Base-by-base conservation (phyloP, 305 asterid genomes). In the Fraxinus baroniana region DNA sequence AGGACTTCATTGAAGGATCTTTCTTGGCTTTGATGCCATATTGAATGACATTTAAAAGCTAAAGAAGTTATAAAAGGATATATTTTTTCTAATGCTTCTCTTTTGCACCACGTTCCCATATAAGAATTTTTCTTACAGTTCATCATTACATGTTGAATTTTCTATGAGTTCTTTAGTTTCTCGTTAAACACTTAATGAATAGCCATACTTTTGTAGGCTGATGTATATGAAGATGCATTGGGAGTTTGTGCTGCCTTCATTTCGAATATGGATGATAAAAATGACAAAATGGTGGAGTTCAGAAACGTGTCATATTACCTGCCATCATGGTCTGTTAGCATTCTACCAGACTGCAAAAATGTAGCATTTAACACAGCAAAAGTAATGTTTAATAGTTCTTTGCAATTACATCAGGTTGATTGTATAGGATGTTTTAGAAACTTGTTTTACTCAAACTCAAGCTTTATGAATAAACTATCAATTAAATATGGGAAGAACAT, bases 241-340 rank as follows among this genome's bases (percentile, higher is more conserved):
- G 97, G 97, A 78, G 86, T 84, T 87, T 95, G 98, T 84, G 89
- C 94, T 80, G 97, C 98, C 84, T 92, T 93, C 83, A 91, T 93
- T 78, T 85, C 98, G 39, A 95, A 95, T 88, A 87, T 85, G 90
- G 98, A 93, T 88, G 95, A 91, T 78, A 92, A 86, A 90, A 87
- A 88, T 87, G 97, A 88, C 78, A 89, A 82, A 80, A 84, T 81
- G 73, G 94, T 92, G n/a, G 84, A 84, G 85, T 95, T 95, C 82
- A 92, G 91, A 55, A 93, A 94, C 86, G 81, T 86, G 81, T 90
- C 97, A 35, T 89, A 90, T 86, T 24, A 84, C 86, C 89, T 95
- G 79, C 97, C 98, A 76, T 97, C 98, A 88, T 94, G 98, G 98
- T 95, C 98, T 68, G 95, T 94, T 82, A 95, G 97, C 91, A 94